Evolutionary conservation across 2,329 filamentous ascomycete genomes (phyloP), one percentile per base, ranked within the genome.

Genomic region (Ophiostoma ips): DNA sequence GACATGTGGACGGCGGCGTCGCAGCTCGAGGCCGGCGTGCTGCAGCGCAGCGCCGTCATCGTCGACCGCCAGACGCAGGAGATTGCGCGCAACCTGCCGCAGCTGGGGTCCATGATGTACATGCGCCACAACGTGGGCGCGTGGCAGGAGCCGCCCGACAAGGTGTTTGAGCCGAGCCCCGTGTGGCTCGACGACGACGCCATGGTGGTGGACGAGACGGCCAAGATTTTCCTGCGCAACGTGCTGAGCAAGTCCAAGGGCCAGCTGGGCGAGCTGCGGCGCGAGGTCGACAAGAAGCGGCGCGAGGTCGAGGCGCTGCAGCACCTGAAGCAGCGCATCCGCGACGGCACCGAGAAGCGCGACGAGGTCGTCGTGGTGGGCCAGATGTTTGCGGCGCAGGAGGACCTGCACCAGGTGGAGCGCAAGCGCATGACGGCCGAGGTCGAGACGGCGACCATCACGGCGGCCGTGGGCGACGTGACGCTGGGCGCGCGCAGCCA

Each of bases 31-130:
- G 77, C 75, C n/a, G 70, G 72, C n/a, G 84, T 87, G 62, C 70
- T 95, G 45, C 75, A 80, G 53, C 79, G 83, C 56, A 89, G 87
- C 61, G 78, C 77, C 4, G 77, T 79, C 36, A 76, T 87, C 53
- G 71, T 94, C 57, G 74, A 83, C 30, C 81, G 84, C 57, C 75
- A 95, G 11, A 71, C 80, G 5, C 74, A 78, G 51, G 90, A 96
- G 62, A 92, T 98, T 46, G 77, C 83, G 12, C 79, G 90, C 52
- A 98, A 98, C 62, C 76, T 84, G 54, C 92, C 92, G 10, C 76
- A 84, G 43, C 75, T 98, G 37, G 94, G 98, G 66, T 94, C 88
- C 18, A 87, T 95, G 75, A 98, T 98, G 92, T 98, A 95, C 65
- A 81, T 94, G 51, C 82, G 84, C 54, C 92, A 98, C 69, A 98